Evolutionary conservation across 2,329 filamentous ascomycete genomes (phyloP).

Genomic region (Fusarium sp.): DNA sequence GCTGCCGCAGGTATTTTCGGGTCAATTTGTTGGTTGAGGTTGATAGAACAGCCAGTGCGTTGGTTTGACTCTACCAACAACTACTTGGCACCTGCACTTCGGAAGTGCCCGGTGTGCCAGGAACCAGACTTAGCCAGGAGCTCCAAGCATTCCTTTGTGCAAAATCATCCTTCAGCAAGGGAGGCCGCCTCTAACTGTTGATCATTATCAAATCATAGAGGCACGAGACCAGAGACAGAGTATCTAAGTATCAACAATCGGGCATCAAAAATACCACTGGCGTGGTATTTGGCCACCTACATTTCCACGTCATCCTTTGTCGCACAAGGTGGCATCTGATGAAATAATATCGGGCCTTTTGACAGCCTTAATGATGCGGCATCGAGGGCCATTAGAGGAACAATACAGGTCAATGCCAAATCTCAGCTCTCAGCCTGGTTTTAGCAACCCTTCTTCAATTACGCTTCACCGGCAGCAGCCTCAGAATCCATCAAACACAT

Average conservation of each 20-base stretch:
- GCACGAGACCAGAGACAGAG: background rate
- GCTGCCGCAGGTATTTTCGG: constrained; percentile 40
- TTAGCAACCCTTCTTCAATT: background rate
- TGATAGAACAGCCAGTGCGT: background rate
- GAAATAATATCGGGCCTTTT: background rate
- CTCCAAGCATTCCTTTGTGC: background rate
- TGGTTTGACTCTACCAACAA: background rate
- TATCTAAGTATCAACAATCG: background rate
- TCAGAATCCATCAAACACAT: background rate
- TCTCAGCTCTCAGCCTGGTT: background rate
- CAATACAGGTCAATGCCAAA: background rate
- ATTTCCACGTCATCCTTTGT: background rate
- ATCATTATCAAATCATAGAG: background rate
- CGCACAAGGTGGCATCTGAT: background rate
- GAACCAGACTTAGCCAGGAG: background rate
- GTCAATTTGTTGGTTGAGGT: constrained; percentile 28
- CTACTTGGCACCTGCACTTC: background rate
- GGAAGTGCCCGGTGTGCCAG: background rate
- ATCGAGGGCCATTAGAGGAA: background rate
- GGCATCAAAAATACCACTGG: background rate
- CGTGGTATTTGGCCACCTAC: background rate
- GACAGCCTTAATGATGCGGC: background rate
- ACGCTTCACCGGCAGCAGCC: background rate
- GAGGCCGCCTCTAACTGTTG: background rate
- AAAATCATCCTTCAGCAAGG: background rate